A percentile compares a stretch with the other conserved stretches of the same genome.
These are phyloP conservation scores for Diaporthe batatas DNA, from an alignment of 2,329 filamentous ascomycete genomes.

Conservation along the genomic window DNA sequence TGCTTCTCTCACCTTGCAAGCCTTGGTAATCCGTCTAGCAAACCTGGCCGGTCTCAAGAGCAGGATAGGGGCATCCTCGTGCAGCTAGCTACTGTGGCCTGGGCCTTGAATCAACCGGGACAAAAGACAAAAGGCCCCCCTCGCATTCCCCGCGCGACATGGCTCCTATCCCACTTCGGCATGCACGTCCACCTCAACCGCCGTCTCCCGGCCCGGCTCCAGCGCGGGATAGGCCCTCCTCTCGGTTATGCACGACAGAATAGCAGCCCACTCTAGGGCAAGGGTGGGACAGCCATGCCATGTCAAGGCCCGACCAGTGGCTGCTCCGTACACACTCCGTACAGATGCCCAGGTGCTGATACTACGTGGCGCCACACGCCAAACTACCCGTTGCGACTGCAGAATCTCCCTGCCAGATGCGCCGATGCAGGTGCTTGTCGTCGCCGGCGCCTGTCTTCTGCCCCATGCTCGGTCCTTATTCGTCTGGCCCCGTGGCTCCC, in stretches of 20 bases:
- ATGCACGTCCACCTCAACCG: slow-evolving; percentile 25
- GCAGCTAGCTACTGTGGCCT: slow-evolving; percentile 5
- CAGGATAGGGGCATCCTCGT: neutral
- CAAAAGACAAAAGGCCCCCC: neutral
- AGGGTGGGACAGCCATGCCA: slow-evolving; percentile 15
- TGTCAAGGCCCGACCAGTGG: neutral
- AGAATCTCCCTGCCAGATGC: slow-evolving; percentile 25
- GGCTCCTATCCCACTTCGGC: slow-evolving; percentile 29
- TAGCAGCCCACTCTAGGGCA: slow-evolving; percentile 9
- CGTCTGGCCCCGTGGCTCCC: neutral
- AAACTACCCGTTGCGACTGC: neutral
- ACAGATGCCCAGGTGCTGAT: neutral
- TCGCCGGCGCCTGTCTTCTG: neutral
- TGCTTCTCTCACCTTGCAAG: too few species aligned
- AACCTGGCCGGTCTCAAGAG: neutral
- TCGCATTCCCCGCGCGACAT: slow-evolving; percentile 20
- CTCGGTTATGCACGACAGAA: slow-evolving; percentile 21
- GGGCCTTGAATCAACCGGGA: neutral
- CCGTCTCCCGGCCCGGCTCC: slow-evolving; percentile 24
- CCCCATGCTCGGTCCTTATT: slow-evolving; percentile 5
- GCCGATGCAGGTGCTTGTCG: neutral
- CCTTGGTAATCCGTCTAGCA: neutral
- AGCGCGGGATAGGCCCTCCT: slow-evolving; percentile 6
- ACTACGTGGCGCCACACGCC: slow-evolving; percentile 20
- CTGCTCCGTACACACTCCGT: too few species aligned